Evolutionary conservation across 2,329 filamentous ascomycete genomes (phyloP).

Genomic region (Alternaria arbusti): DNA sequence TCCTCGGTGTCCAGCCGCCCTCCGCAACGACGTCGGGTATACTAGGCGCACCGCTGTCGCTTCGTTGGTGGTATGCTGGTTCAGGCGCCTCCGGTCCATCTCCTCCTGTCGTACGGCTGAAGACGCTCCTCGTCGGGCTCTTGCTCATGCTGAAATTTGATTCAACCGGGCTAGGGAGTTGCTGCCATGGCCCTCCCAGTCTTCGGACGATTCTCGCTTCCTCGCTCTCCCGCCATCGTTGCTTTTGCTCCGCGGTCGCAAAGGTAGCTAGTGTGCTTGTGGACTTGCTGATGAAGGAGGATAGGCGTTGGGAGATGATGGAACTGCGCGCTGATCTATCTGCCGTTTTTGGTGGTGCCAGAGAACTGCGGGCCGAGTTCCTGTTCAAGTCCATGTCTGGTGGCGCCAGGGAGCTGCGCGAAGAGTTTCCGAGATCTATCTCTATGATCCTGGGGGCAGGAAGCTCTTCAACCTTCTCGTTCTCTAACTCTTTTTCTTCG

Average conservation of each 20-base stretch:
- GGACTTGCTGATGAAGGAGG: slow-evolving; percentile 5
- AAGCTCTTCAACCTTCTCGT: slow-evolving; percentile 1
- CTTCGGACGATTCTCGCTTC: slow-evolving; percentile 27
- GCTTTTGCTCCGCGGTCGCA: slow-evolving; percentile 17
- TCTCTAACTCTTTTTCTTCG: slow-evolving; percentile 2
- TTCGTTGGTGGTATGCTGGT: slow-evolving; percentile 9
- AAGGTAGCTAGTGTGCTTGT: background rate
- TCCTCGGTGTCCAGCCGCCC: slow-evolving; percentile 23
- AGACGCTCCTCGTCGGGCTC: slow-evolving; percentile 6
- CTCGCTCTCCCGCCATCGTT: slow-evolving; percentile 28
- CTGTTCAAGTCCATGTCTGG: background rate
- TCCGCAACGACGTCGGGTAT: slow-evolving; percentile 24
- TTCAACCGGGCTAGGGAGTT: slow-evolving; percentile 10
- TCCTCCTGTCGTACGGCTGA: slow-evolving; percentile 1
- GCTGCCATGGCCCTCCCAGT: slow-evolving; percentile 28
- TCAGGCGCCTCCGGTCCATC: background rate
- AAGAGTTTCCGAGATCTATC: slow-evolving; percentile 7
- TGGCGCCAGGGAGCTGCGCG: background rate
- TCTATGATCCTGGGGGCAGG: slow-evolving; percentile 6
- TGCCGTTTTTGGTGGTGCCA: background rate
- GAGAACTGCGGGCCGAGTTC: slow-evolving; percentile 1
- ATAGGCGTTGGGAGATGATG: slow-evolving; percentile 12
- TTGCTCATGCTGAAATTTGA: slow-evolving; percentile 4
- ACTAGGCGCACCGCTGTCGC: slow-evolving; percentile 20
- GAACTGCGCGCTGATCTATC: slow-evolving; percentile 8